phyloP scores from a whole-genome alignment of 1,284 basidiomycete genomes.

The Gymnopus androsaceus region DNA sequence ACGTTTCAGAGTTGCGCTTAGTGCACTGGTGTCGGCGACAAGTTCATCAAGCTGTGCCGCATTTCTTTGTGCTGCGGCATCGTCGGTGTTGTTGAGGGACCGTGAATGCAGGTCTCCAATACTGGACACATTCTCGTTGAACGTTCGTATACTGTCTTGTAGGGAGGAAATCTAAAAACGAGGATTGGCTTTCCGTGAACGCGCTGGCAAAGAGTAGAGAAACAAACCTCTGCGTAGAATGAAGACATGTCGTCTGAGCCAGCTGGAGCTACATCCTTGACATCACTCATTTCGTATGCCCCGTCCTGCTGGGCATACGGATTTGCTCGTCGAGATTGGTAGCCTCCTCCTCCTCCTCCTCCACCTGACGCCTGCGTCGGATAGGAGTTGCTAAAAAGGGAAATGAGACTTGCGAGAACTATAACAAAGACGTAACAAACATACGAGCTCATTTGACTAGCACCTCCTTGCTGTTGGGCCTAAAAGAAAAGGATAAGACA shows the following conservation, averaged over 20 bases:
- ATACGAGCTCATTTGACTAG: slow-evolving; percentile 52
- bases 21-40: slow-evolving; percentile 75
- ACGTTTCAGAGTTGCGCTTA: slow-evolving; percentile 75
- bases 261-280: slow-evolving; percentile 51
- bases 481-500: slow-evolving; percentile 28
- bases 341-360: slow-evolving; percentile 37
- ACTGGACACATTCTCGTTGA: slow-evolving; percentile 69
- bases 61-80: slow-evolving; percentile 62
- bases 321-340: slow-evolving; percentile 52
- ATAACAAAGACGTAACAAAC: slow-evolving; percentile 25
- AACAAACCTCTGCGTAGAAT: slow-evolving; percentile 74
- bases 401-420: neutral
- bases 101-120: slow-evolving; percentile 76
- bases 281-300: slow-evolving; percentile 71
- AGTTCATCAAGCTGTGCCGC: slow-evolving; percentile 71
- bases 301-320: slow-evolving; percentile 70
- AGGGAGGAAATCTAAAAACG: slow-evolving; percentile 62
- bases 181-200: slow-evolving; percentile 6
- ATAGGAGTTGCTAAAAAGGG: slow-evolving; percentile 55
- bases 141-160: slow-evolving; percentile 69
- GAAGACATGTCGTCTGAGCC: slow-evolving; percentile 61
- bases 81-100: slow-evolving; percentile 79
- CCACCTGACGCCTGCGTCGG: slow-evolving; percentile 59
- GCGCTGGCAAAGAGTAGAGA: neutral
- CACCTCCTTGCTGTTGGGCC: slow-evolving; percentile 70